Evolutionary conservation across 2,329 filamentous ascomycete genomes (phyloP), one percentile per base, ranked within the genome.

Genomic region (Waltergamsia citrina): DNA sequence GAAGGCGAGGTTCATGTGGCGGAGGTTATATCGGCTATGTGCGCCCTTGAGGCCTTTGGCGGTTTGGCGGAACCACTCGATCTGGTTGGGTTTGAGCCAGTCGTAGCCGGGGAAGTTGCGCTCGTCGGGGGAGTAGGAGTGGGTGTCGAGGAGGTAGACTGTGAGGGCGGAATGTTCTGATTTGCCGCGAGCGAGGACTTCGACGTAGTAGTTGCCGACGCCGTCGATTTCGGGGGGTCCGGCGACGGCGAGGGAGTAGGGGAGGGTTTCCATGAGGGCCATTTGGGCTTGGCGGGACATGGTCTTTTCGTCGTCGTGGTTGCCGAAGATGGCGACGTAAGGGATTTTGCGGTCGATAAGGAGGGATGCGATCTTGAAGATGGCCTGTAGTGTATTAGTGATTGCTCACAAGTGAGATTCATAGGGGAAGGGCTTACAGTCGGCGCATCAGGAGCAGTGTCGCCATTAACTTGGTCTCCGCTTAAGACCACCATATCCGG

Each of bases 401-500:
- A 8, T n/a, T 9, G 23, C n/a, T n/a, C n/a, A n/a, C n/a, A n/a
- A n/a, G n/a, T 15, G 5, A 30, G 28, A 17, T 5, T 24, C 9
- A 25, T n/a, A 4, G 31, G 16, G 22, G 32, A 7, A 21, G 23
- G 32, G 54, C 73, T 49, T 61, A 82, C 80, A 40, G 81, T 92
- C 53, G 94, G 88, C 8, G 85, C 82, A 63, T 98, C 92, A 9
- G 84, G 86, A 2, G 92, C 79, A 1, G 86, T 88, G 35, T 93
- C 90, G 32, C 92, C 92, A 47, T 98, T 96, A 38, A 96, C 81
- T 56, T 96, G 88, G 51, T 98, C 92, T 31, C 92, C 92, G 43
- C 83, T 92, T 28, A 98, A 64, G 5, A 98, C 78, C 3, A 96
- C 85, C 43, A 98, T 63, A 49, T 98, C 87, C 0, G 92, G 92